phyloP scores from a whole-genome alignment of 2,329 filamentous ascomycete genomes.

The Curvularia sp. region DNA sequence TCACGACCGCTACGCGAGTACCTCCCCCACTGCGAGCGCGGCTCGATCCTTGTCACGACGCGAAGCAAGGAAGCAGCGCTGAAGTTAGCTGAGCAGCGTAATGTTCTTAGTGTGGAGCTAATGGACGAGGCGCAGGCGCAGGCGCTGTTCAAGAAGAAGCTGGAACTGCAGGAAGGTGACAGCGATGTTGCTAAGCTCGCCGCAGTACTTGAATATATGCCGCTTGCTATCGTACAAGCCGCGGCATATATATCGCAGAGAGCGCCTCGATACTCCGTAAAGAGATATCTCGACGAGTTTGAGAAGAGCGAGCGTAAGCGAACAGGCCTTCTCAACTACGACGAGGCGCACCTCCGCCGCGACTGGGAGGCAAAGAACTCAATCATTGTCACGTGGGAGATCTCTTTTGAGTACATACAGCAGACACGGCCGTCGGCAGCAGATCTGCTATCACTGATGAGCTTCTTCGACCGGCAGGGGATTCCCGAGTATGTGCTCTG shows the following conservation, averaged over 20 bases:
- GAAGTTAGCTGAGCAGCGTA: constrained; percentile 10
- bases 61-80: constrained; percentile 20
- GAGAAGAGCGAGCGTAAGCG: constrained; percentile 42
- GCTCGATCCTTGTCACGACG: constrained; percentile 24
- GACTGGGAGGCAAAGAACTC: constrained; percentile 41
- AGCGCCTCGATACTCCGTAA: constrained; percentile 18
- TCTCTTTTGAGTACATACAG: background rate
- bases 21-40: constrained; percentile 19
- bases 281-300: constrained; percentile 52
- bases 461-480: constrained; percentile 56
- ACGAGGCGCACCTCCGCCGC: constrained; percentile 30
- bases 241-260: constrained; percentile 23
- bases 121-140: constrained; percentile 22
- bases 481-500: no score
- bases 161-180: background rate
- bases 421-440: constrained; percentile 44
- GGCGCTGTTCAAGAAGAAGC: constrained; percentile 17
- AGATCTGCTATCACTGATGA: constrained; percentile 57
- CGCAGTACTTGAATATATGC: constrained; percentile 37
- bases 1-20: constrained; percentile 8
- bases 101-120: constrained; percentile 16
- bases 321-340: constrained; percentile 23
- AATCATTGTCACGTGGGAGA: constrained; percentile 46
- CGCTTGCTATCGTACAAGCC: no score
- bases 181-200: constrained; percentile 14